Percentiles rank a stretch among this genome's conserved stretches.
phyloP scores from a whole-genome alignment of 768 basidiomycete genomes.

The Lactarius vividus region DNA sequence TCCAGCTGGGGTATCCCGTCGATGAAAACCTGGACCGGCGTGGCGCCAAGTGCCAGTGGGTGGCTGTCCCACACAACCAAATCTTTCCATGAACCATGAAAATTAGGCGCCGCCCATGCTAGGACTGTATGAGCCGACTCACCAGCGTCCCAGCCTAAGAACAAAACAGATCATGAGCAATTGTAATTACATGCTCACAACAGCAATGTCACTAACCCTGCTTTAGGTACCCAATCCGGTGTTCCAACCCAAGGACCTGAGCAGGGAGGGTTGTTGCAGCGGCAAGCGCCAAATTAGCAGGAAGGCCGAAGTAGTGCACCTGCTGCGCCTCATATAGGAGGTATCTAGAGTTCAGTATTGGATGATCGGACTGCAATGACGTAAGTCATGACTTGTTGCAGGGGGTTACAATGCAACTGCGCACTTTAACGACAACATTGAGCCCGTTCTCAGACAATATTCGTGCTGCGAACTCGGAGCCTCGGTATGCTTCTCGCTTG shows the following conservation, averaged over 20 bases:
- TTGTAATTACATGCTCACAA: slow-evolving; percentile 33
- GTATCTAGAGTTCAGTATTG: slow-evolving; percentile 53
- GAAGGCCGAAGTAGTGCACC: slow-evolving; percentile 69
- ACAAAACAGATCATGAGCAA: background rate
- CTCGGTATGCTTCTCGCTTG: slow-evolving; percentile 63
- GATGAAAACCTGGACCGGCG: slow-evolving; percentile 81
- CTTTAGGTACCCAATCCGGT: slow-evolving; percentile 70
- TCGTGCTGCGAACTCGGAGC: slow-evolving; percentile 61
- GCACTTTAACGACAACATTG: slow-evolving; percentile 59
- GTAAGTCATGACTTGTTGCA: background rate
- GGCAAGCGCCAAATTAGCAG: slow-evolving; percentile 61
- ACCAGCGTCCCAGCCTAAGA: slow-evolving; percentile 65
- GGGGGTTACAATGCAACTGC: slow-evolving; percentile 1
- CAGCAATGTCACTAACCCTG: slow-evolving; percentile 64
- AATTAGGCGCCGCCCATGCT: slow-evolving; percentile 8
- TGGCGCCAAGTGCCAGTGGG: slow-evolving; percentile 75
- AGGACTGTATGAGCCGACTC: slow-evolving; percentile 19
- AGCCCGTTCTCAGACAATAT: slow-evolving; percentile 58
- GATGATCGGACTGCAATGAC: slow-evolving; percentile 43
- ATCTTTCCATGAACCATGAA: slow-evolving; percentile 75
- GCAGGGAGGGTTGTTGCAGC: slow-evolving; percentile 74
- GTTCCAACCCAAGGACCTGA: slow-evolving; percentile 63
- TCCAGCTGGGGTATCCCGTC: slow-evolving; percentile 76
- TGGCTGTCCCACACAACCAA: slow-evolving; percentile 69
- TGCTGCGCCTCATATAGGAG: slow-evolving; percentile 60